Conservation (phyloP, 768 basidiomycete species). For the Mycena rebaudengoi region DNA sequence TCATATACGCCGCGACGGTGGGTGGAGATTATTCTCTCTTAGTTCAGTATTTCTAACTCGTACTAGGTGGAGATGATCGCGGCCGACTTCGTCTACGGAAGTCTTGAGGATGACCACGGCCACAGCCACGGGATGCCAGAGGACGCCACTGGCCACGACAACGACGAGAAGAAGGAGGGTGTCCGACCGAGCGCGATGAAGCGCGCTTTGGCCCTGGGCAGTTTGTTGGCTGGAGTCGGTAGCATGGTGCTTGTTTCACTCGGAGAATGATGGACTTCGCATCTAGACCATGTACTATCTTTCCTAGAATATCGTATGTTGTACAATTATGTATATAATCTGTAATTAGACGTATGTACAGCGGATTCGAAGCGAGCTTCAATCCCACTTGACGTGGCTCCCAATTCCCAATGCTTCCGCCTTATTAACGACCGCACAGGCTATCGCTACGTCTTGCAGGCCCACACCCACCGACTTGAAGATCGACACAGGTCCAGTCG, state of each 20-base stretch:
- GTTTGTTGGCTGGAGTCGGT: conserved; percentile 66
- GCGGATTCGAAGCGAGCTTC: neutral
- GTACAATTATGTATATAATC: conserved; percentile 7
- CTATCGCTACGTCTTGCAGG: conserved; percentile 88
- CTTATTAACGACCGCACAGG: conserved; percentile 68
- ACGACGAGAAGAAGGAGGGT: conserved; percentile 24
- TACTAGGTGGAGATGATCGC: conserved; percentile 89
- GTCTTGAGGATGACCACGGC: conserved; percentile 37
- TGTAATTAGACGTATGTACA: neutral
- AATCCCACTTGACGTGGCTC: conserved; percentile 44
- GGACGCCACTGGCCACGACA: conserved; percentile 9
- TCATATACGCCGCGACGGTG: too few species aligned
- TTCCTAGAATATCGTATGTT: conserved; percentile 21
- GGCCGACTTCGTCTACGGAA: conserved; percentile 84
- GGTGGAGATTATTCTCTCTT: too few species aligned
- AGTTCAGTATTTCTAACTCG: too few species aligned
- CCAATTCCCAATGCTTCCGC: conserved; percentile 67
- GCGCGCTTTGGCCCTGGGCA: conserved; percentile 65
- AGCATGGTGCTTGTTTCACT: conserved; percentile 72
- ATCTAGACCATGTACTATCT: conserved; percentile 3
- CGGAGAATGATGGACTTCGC: conserved; percentile 41
- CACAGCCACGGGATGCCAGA: conserved; percentile 32
- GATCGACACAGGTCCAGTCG: conserved; percentile 66
- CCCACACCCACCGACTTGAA: conserved; percentile 93
- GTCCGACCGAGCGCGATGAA: conserved; percentile 36